Conservation (phyloP, 495 filamentous ascomycete genomes). For the Amphirosellinia nigrospora region DNA sequence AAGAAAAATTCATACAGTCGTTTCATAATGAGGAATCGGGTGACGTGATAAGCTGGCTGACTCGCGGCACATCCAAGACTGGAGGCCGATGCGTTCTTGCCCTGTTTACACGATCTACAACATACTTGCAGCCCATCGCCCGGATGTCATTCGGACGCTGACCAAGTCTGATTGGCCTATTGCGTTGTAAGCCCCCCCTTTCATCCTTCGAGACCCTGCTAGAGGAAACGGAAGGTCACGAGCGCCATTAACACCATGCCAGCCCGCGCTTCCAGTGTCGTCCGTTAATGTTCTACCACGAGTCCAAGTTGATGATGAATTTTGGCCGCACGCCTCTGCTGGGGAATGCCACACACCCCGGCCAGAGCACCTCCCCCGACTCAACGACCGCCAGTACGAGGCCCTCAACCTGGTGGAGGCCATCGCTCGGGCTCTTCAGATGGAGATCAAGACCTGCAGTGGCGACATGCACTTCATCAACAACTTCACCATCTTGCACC, state of each 20-base stretch:
- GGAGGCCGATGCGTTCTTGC: constrained; percentile 68
- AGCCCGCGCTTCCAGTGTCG: constrained; percentile 60
- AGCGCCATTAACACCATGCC: constrained; percentile 12
- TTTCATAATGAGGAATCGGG: constrained; percentile 76
- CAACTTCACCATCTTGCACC: constrained; percentile 74
- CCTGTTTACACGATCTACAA: constrained; percentile 68
- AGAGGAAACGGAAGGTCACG: constrained; percentile 12
- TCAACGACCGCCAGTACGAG: constrained; percentile 64
- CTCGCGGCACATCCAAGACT: constrained; percentile 57
- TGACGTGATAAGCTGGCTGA: constrained; percentile 71
- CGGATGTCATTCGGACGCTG: constrained; percentile 66
- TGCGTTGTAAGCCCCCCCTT: constrained; percentile 57
- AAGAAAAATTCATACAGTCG: constrained; percentile 45
- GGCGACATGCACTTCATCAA: constrained; percentile 81
- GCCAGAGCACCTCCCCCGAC: constrained; percentile 55
- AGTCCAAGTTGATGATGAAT: constrained; percentile 61
- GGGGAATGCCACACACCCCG: constrained; percentile 62
- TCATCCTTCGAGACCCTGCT: constrained; percentile 16
- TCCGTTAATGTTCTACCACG: constrained; percentile 63
- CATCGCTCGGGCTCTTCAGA: constrained; percentile 60
- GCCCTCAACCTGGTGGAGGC: constrained; percentile 68
- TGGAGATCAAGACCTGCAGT: constrained; percentile 58
- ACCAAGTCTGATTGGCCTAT: constrained; percentile 66
- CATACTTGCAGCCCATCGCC: constrained; percentile 63
- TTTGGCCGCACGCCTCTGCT: constrained; percentile 66